Percentiles rank a stretch among this genome's conserved stretches.
Evolutionary conservation across 2,329 filamentous ascomycete genomes (phyloP).

Genomic region (Raffaelea albimanens): DNA sequence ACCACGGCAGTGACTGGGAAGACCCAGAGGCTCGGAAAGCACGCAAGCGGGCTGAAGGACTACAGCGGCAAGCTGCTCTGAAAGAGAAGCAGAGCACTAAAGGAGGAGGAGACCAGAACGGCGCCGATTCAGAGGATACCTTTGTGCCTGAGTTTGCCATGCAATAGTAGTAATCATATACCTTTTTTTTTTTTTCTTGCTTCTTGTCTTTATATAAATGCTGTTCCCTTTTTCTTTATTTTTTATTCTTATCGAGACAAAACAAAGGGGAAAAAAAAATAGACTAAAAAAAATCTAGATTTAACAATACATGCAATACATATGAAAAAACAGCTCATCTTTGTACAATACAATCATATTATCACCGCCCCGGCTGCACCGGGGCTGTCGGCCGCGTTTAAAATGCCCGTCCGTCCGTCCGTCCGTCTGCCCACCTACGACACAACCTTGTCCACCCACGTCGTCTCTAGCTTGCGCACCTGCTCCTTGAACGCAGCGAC

Average conservation of each 20-base stretch:
- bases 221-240: too few species aligned
- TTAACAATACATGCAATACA: neutral
- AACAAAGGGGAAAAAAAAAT: too few species aligned
- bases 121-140: neutral
- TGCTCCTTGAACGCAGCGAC: conserved; percentile 85
- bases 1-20: conserved; percentile 35
- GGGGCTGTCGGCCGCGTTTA: too few species aligned
- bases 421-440: conserved; percentile 18
- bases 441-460: conserved; percentile 78
- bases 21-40: conserved; percentile 40
- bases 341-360: neutral
- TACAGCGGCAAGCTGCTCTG: conserved; percentile 22
- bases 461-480: conserved; percentile 75
- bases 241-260: too few species aligned
- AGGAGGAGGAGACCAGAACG: neutral
- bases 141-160: too few species aligned
- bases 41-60: conserved; percentile 48
- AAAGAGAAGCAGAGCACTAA: conserved; percentile 22
- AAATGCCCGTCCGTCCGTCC: too few species aligned
- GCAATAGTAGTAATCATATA: too few species aligned
- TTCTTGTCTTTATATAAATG: too few species aligned
- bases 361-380: neutral
- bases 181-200: too few species aligned
- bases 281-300: neutral
- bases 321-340: neutral